Evolutionary conservation across 2,329 filamentous ascomycete genomes (phyloP).

Genomic region (Aspergillus proliferans): DNA sequence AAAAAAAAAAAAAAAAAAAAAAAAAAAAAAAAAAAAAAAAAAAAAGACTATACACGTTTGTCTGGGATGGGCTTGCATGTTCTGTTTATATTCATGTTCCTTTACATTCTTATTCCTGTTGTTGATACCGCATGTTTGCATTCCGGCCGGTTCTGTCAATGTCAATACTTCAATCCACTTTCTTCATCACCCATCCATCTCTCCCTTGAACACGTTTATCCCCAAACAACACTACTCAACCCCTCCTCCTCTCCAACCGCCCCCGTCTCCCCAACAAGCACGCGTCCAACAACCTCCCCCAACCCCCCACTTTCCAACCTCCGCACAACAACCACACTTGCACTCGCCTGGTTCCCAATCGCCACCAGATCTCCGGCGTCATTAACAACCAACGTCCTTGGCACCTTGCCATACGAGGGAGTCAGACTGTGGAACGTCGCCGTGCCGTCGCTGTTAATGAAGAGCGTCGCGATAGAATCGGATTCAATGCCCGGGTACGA

Average conservation of each 20-base stretch:
- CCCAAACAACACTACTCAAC: conserved; percentile 32
- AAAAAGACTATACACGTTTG: no score
- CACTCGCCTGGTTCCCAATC: conserved; percentile 58
- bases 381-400: conserved; percentile 64
- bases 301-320: conserved; percentile 55
- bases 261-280: conserved; percentile 26
- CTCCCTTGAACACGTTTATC: no score
- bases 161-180: no score
- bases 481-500: conserved; percentile 24
- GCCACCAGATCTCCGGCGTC: conserved; percentile 58
- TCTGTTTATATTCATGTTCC: no score
- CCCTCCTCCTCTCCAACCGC: conserved; percentile 21
- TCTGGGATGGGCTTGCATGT: no score
- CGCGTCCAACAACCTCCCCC: conserved; percentile 31
- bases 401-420: conserved; percentile 59
- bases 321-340: conserved; percentile 55
- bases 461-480: conserved; percentile 16
- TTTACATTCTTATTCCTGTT: no score
- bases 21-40: no score
- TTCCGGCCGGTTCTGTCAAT: no score
- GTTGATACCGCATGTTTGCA: no score
- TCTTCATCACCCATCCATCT: no score
- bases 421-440: conserved; percentile 53
- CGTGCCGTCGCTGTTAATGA: conserved; percentile 53
- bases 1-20: no score